Evolutionary conservation across 202 grass and related monocot genomes (phyloP).

Genomic region (Elaeis oleifera): DNA sequence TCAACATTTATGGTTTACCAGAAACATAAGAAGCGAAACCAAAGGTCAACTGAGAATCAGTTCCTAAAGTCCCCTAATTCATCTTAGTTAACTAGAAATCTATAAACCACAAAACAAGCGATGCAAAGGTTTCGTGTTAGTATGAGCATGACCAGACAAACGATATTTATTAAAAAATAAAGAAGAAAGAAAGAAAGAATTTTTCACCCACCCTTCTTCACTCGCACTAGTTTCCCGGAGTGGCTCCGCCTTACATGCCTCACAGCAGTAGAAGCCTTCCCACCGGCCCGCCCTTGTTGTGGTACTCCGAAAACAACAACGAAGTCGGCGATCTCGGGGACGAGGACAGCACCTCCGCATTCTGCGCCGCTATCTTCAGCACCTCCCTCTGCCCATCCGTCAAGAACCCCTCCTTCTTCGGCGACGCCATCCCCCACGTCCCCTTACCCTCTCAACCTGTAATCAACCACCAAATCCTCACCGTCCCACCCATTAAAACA

Average conservation of each 20-base stretch:
- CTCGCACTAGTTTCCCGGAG: slow-evolving; percentile 79
- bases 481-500: no score
- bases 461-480: slow-evolving; percentile 6
- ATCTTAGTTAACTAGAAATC: no score
- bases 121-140: no score
- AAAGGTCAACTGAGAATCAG: no score
- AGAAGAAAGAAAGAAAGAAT: not conserved
- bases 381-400: slow-evolving; percentile 86
- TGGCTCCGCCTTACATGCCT: slow-evolving; percentile 65
- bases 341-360: slow-evolving; percentile 69
- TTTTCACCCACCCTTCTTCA: slow-evolving; percentile 74
- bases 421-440: slow-evolving; percentile 64
- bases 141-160: no score
- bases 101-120: no score
- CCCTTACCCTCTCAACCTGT: slow-evolving; percentile 3
- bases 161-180: slow-evolving; percentile 1
- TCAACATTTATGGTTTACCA: no score
- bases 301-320: slow-evolving; percentile 52
- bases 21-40: no score
- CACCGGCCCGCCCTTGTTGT: slow-evolving; percentile 27
- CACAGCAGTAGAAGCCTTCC: not conserved
- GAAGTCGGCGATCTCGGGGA: slow-evolving; percentile 45
- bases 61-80: no score
- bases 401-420: slow-evolving; percentile 89
- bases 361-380: slow-evolving; percentile 75